phyloP scores from a whole-genome alignment of 805 yeast species.

The Ascoidea tarda region DNA sequence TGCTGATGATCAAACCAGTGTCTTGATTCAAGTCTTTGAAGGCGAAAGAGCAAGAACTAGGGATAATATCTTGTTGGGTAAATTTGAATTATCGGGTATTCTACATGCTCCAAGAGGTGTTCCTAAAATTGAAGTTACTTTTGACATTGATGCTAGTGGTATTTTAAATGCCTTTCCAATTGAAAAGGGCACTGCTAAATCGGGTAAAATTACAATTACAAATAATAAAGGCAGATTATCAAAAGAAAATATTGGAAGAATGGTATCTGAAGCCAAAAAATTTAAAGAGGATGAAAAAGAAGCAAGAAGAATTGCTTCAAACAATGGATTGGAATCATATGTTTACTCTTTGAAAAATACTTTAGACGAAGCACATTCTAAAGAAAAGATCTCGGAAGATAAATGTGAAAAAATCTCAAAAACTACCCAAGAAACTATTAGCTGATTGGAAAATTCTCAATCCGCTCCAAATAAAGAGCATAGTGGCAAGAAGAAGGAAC shows the following conservation, averaged over 20 bases:
- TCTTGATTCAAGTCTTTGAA: conserved; percentile 90
- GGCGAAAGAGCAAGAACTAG: conserved; percentile 97
- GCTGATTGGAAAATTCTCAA: too few relatives aligned
- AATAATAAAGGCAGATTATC: conserved; percentile 98
- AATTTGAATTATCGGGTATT: conserved; percentile 90
- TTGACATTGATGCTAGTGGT: conserved; percentile 95
- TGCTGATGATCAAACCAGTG: conserved; percentile 99
- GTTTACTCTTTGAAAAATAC: conserved; percentile 75
- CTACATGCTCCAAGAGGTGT: conserved; percentile 99
- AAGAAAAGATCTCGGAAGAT: too few relatives aligned
- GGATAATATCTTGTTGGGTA: conserved; percentile 94
- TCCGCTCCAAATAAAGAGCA: too few relatives aligned
- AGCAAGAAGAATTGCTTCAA: conserved; percentile 83
- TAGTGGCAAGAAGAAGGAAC: too few relatives aligned
- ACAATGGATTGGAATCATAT: conserved; percentile 92
- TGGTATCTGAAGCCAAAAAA: conserved; percentile 97
- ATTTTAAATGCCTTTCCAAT: conserved; percentile 91
- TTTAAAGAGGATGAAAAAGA: conserved; percentile 93
- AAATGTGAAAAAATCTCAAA: too few relatives aligned
- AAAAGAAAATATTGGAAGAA: conserved; percentile 93
- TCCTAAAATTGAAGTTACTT: conserved; percentile 95
- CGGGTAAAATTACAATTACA: conserved; percentile 94
- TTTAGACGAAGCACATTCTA: too few relatives aligned
- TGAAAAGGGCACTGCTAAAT: conserved; percentile 97
- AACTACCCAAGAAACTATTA: too few relatives aligned